phyloP scores from a whole-genome alignment of 2,329 filamentous ascomycete species.

The Colletotrichum karsti region DNA sequence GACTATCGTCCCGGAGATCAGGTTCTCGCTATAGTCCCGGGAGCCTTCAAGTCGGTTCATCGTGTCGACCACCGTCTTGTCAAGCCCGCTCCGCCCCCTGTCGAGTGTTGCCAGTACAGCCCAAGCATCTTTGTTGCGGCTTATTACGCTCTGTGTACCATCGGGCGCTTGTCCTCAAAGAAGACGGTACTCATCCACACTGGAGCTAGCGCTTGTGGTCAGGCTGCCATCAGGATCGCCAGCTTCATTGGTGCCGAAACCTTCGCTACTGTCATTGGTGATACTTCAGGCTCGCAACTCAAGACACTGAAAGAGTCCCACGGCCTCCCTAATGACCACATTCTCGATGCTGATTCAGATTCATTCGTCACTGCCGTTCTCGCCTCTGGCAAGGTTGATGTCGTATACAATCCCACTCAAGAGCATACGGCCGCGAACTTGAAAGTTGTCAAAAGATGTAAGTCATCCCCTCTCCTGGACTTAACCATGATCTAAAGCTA shows the following conservation, averaged over 20 bases:
- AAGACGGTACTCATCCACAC: constrained; percentile 52
- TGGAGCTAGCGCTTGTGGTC: constrained; percentile 52
- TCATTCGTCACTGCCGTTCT: constrained; percentile 42
- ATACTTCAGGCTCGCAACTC: constrained; percentile 42
- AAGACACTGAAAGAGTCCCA: constrained; percentile 40
- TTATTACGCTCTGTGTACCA: constrained; percentile 47
- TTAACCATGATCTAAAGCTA: neutral
- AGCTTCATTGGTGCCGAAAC: constrained; percentile 46
- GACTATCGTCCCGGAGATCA: constrained; percentile 45
- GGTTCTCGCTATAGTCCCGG: constrained; percentile 50
- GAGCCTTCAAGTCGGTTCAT: constrained; percentile 44
- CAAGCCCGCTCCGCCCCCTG: constrained; percentile 19
- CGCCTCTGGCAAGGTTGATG: constrained; percentile 36
- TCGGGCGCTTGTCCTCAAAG: constrained; percentile 35
- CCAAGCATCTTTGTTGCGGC: constrained; percentile 51
- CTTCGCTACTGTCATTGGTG: constrained; percentile 48
- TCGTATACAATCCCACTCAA: constrained; percentile 52
- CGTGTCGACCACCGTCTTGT: constrained; percentile 47
- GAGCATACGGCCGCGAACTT: constrained; percentile 40
- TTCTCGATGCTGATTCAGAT: constrained; percentile 46
- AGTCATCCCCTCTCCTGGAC: constrained; percentile 16
- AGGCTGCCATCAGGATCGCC: constrained; percentile 53
- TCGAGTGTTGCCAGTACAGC: constrained; percentile 18
- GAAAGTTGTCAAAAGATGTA: constrained; percentile 46
- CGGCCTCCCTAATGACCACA: constrained; percentile 43